phyloP scores from a whole-genome alignment of 441 rosid genomes.

The Eutrema salsugineum region DNA sequence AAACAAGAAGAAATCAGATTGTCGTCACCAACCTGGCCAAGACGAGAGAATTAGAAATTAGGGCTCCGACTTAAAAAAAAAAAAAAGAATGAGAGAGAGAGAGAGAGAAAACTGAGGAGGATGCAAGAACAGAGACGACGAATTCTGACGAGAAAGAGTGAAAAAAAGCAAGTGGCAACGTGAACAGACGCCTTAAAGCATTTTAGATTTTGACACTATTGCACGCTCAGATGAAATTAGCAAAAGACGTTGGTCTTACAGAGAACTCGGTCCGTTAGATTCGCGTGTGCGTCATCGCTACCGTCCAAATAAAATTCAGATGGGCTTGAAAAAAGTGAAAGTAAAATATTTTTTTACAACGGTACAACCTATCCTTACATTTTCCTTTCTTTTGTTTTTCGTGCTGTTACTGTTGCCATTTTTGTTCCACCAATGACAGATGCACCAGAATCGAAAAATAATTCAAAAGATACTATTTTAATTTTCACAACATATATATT shows the following conservation, averaged over 20 bases:
- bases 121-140: not conserved
- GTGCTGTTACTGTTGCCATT: not conserved
- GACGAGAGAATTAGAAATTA: not conserved
- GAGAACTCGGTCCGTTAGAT: slow-evolving; percentile 28
- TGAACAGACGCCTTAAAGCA: not conserved
- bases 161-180: not conserved
- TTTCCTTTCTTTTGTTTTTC: not conserved
- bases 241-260: not conserved
- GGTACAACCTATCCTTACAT: not conserved
- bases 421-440: not conserved
- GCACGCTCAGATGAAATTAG: not conserved
- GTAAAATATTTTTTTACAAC: not conserved
- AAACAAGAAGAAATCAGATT: not conserved
- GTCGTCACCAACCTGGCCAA: slow-evolving; percentile 3
- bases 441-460: not conserved
- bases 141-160: slow-evolving; percentile 2
- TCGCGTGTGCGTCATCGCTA: slow-evolving; percentile 18
- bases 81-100: not conserved
- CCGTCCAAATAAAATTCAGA: slow-evolving; percentile 2
- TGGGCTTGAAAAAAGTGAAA: not conserved
- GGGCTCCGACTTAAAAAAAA: not conserved
- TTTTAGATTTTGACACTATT: slow-evolving; percentile 19
- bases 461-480: not conserved
- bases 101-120: not conserved
- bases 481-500: too few relatives aligned